Evolutionary conservation across 2,329 filamentous ascomycete genomes (phyloP).

Genomic region (Podosphaera xanthii): DNA sequence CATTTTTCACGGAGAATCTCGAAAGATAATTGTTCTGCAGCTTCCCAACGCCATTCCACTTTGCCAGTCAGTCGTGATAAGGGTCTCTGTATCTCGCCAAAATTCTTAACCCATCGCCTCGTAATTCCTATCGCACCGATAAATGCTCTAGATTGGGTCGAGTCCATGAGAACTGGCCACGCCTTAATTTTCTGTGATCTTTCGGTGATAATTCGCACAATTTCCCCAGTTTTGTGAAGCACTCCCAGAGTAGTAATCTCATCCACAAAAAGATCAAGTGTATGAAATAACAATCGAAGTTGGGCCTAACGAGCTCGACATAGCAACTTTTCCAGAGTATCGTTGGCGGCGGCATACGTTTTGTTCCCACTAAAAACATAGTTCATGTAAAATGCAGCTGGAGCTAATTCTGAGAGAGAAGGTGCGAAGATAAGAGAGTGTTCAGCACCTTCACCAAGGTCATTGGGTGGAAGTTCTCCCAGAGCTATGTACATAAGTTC

Average conservation of each 20-base stretch:
- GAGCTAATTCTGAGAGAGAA: background rate
- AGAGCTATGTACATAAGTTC: background rate
- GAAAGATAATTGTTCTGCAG: background rate
- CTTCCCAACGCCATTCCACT: background rate
- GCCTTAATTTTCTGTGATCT: background rate
- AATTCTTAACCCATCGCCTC: constrained; percentile 1
- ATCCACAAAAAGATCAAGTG: background rate
- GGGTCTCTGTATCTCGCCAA: background rate
- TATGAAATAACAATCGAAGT: background rate
- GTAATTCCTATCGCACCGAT: background rate
- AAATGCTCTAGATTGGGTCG: background rate
- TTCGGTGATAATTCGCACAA: background rate
- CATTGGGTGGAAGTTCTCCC: background rate
- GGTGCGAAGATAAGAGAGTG: background rate
- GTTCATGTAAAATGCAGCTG: background rate
- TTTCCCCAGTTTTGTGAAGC: background rate
- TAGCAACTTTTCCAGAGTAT: background rate
- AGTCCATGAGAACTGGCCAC: background rate
- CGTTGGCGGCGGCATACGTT: background rate
- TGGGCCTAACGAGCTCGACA: background rate
- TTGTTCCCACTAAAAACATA: background rate
- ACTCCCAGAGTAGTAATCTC: background rate
- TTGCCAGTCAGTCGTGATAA: background rate
- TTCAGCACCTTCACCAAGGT: background rate
- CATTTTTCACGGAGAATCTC: background rate